Conservation (phyloP, 2,329 filamentous ascomycete species). For the Talaromyces amestolkiae region DNA sequence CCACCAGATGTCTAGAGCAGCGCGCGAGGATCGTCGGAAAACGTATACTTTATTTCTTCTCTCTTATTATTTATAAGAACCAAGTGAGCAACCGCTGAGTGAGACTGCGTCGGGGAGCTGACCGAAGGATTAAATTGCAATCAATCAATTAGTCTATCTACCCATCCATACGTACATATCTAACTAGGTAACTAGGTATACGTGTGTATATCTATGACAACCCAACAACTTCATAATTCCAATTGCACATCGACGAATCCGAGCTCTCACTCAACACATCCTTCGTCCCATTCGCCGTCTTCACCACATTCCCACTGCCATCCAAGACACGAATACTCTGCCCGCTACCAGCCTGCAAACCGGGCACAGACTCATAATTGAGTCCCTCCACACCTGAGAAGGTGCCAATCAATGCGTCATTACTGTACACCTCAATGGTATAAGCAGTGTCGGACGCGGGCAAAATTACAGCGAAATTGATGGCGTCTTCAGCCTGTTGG, state of each 20-base stretch:
- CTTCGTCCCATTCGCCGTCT: constrained; percentile 12
- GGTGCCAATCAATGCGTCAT: not conserved
- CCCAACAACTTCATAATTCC: constrained; percentile 19
- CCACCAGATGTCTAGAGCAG: too few species aligned
- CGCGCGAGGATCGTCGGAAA: too few species aligned
- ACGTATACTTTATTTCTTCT: too few species aligned
- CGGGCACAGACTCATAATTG: constrained; percentile 16
- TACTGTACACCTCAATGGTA: constrained; percentile 17
- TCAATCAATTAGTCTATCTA: too few species aligned
- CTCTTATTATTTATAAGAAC: too few species aligned
- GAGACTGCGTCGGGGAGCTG: too few species aligned
- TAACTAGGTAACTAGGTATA: too few species aligned
- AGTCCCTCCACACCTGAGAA: not conserved
- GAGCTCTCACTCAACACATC: constrained; percentile 3
- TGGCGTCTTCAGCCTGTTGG: constrained; percentile 1
- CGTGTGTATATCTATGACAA: not conserved
- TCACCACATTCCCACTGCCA: constrained; percentile 3
- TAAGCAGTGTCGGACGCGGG: not conserved
- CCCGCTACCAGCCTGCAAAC: constrained; percentile 10
- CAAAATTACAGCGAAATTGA: constrained; percentile 14
- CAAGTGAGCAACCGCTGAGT: too few species aligned
- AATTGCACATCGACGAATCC: constrained; percentile 14
- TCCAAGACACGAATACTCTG: constrained; percentile 8
- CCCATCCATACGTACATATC: too few species aligned
- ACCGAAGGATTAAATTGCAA: too few species aligned